phyloP scores from a whole-genome alignment of 2,329 filamentous ascomycete genomes.

The Penicillium sp. region DNA sequence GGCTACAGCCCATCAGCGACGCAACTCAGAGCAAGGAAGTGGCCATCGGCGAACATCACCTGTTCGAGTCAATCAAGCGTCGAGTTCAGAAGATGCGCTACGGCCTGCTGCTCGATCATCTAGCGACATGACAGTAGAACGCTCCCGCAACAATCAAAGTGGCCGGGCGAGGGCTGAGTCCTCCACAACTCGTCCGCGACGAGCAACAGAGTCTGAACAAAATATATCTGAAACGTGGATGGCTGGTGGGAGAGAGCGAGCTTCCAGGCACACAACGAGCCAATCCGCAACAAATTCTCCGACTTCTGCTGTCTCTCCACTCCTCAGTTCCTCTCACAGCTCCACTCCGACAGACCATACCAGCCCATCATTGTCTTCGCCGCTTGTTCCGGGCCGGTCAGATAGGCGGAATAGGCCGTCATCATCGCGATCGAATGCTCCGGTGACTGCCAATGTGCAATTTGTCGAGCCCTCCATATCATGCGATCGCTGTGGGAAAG shows the following conservation, averaged over 20 bases:
- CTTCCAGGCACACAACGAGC: constrained; percentile 17
- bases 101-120: constrained; percentile 32
- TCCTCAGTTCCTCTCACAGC: constrained; percentile 2
- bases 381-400: constrained; percentile 16
- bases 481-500: constrained; percentile 64
- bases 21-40: constrained; percentile 33
- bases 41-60: constrained; percentile 33
- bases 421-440: constrained; percentile 28
- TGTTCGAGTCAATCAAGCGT: constrained; percentile 27
- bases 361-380: constrained; percentile 11
- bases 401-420: constrained; percentile 29
- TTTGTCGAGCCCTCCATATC: constrained; percentile 66
- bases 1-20: constrained; percentile 29
- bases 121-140: constrained; percentile 34
- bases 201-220: constrained; percentile 32
- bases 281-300: constrained; percentile 25
- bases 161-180: constrained; percentile 23
- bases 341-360: constrained; percentile 8
- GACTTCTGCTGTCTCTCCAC: constrained; percentile 11
- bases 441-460: constrained; percentile 29
- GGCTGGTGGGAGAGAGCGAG: constrained; percentile 21
- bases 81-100: constrained; percentile 32
- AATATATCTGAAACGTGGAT: constrained; percentile 24
- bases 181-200: constrained; percentile 24
- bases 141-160: constrained; percentile 25